A percentile compares a stretch with the other conserved stretches of the same genome.
These are phyloP conservation scores for Aciculosporium take DNA, from an alignment of 2,329 filamentous ascomycete genomes.

Conservation along the genomic window DNA sequence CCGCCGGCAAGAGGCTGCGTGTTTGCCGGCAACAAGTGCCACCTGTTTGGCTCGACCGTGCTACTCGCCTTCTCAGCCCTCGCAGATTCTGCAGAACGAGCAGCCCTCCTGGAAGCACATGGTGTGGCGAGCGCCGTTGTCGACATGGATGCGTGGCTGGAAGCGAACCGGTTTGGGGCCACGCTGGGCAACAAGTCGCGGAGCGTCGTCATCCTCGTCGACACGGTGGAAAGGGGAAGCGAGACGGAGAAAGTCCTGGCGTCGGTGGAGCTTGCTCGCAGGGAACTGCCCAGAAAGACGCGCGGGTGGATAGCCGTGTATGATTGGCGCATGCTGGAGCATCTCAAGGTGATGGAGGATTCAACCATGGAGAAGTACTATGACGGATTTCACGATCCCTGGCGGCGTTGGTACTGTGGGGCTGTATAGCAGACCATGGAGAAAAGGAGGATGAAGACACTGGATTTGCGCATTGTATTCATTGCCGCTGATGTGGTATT, in stretches of 20 bases:
- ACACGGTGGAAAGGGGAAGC: slow-evolving; percentile 18
- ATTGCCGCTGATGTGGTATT: no score
- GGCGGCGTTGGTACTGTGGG: slow-evolving; percentile 30
- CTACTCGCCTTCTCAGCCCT: slow-evolving; percentile 29
- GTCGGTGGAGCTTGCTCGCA: slow-evolving; percentile 17
- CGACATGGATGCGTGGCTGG: slow-evolving; percentile 22
- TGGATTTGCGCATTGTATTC: no score
- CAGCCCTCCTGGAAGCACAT: slow-evolving; percentile 26
- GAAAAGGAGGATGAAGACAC: no score
- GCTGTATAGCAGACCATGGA: slow-evolving; percentile 18
- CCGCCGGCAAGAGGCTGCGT: slow-evolving; percentile 14
- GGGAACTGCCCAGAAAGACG: slow-evolving; percentile 14
- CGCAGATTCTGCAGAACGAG: slow-evolving; percentile 19
- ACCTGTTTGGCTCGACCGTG: slow-evolving; percentile 22
- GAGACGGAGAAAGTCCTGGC: slow-evolving; percentile 20
- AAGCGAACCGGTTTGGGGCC: slow-evolving; percentile 3
- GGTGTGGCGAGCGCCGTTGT: slow-evolving; percentile 22
- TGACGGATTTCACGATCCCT: slow-evolving; percentile 24
- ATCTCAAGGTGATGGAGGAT: slow-evolving; percentile 26
- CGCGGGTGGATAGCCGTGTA: slow-evolving; percentile 28
- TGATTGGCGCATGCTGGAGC: slow-evolving; percentile 32
- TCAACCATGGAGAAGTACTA: slow-evolving; percentile 18
- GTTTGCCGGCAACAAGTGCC: slow-evolving; percentile 21
- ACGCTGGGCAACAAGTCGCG: not conserved
- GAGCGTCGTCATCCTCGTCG: slow-evolving; percentile 23